Evolutionary conservation across 768 basidiomycete species (phyloP).

Genomic region (Postia placenta): DNA sequence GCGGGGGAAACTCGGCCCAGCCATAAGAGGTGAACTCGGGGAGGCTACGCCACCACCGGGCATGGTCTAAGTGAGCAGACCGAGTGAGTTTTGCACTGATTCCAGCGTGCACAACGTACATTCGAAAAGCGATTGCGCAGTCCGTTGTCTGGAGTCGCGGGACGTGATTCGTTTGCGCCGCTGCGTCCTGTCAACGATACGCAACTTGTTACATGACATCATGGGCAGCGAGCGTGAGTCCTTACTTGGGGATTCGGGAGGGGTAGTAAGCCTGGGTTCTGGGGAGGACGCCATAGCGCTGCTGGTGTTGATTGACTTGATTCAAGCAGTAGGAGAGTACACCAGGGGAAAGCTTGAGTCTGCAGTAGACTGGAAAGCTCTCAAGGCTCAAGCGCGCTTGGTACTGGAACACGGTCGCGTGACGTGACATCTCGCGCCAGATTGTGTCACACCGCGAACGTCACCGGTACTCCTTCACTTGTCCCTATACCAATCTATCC

Average conservation of each 20-base stretch:
- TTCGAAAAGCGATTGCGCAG: constrained; percentile 10
- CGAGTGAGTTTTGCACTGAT: no score
- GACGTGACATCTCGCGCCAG: constrained; percentile 14
- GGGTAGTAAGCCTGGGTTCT: constrained; percentile 4
- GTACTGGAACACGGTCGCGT: neutral
- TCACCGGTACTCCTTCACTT: constrained; percentile 3
- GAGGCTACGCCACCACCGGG: constrained; percentile 11
- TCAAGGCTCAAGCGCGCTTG: neutral
- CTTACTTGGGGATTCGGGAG: constrained; percentile 1
- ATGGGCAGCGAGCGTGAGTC: neutral
- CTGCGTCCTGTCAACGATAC: neutral
- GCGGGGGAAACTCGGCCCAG: constrained; percentile 8
- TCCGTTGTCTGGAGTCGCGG: constrained; percentile 11
- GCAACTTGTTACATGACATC: neutral
- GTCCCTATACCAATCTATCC: neutral
- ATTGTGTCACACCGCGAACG: constrained; percentile 11
- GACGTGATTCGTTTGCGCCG: neutral
- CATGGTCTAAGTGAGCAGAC: neutral
- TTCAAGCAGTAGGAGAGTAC: no score
- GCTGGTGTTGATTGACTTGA: neutral
- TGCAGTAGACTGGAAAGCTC: neutral
- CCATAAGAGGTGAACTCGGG: constrained; percentile 15
- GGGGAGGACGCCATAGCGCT: constrained; percentile 8
- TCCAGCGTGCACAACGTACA: neutral
- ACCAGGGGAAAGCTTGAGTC: no score